A percentile compares a stretch with the other conserved stretches of the same genome.
Conservation (phyloP, 176 grass and related monocot genomes). For the Rhynchospora tenuis region DNA sequence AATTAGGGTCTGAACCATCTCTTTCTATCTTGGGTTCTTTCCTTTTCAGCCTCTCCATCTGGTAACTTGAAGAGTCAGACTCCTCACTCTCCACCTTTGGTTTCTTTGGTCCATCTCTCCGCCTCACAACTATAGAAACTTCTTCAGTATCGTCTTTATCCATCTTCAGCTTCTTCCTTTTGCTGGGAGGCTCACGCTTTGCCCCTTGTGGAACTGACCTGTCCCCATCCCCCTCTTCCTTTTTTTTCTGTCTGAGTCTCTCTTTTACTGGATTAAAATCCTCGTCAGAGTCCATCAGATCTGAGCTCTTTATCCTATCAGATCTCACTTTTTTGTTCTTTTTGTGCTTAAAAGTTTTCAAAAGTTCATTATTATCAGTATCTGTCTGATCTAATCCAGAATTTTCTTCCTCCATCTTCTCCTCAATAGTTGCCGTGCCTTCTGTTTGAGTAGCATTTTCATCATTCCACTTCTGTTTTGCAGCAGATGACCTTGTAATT, state of each 20-base stretch:
- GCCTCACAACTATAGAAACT: slow-evolving; percentile 8
- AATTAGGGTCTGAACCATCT: background rate
- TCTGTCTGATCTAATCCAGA: slow-evolving; percentile 3
- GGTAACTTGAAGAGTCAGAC: background rate
- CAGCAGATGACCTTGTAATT: slow-evolving; percentile 69
- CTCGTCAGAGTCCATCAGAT: background rate
- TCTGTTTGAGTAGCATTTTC: background rate
- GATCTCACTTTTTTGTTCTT: slow-evolving; percentile 11
- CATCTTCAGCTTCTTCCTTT: background rate
- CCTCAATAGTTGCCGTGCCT: background rate
- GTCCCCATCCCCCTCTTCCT: background rate
- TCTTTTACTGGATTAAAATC: background rate
- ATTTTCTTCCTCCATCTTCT: background rate
- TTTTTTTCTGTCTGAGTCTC: slow-evolving; percentile 2
- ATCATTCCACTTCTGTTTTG: slow-evolving; percentile 42
- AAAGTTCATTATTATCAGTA: slow-evolving; percentile 2
- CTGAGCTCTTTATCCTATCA: slow-evolving; percentile 7
- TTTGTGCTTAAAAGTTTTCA: slow-evolving; percentile 2
- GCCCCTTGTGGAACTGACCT: background rate
- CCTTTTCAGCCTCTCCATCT: background rate
- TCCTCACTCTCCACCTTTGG: background rate
- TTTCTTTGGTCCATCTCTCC: background rate
- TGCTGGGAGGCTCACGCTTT: background rate
- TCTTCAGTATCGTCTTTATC: slow-evolving; percentile 8
- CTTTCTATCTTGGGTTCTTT: background rate